These are phyloP conservation scores for Apiotrichum laibachii DNA, from an alignment of 1,284 basidiomycete species.

Conservation along the genomic window DNA sequence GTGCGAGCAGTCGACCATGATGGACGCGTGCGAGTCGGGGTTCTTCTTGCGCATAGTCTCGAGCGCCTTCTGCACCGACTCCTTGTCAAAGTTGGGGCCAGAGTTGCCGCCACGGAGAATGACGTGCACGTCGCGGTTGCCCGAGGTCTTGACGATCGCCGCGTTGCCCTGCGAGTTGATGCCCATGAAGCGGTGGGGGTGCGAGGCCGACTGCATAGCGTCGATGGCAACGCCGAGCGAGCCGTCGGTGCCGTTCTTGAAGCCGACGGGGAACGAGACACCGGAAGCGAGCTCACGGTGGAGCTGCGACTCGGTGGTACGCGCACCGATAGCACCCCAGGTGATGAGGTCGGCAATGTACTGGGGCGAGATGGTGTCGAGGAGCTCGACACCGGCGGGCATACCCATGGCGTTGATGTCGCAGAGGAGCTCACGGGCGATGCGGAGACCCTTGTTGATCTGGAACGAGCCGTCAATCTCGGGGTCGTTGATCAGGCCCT, in stretches of 20 bases:
- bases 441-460: constrained; percentile 94
- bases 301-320: constrained; percentile 94
- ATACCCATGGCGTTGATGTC: constrained; percentile 82
- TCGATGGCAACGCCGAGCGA: constrained; percentile 80
- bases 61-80: constrained; percentile 71
- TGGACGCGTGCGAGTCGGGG: constrained; percentile 45
- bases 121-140: constrained; percentile 87
- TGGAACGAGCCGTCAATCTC: constrained; percentile 54
- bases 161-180: constrained; percentile 92
- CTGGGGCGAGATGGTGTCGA: constrained; percentile 66
- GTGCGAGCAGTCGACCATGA: constrained; percentile 55
- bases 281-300: constrained; percentile 63
- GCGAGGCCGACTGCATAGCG: constrained; percentile 88
- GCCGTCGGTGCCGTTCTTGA: constrained; percentile 99
- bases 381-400: constrained; percentile 83
- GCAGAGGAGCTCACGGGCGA: constrained; percentile 81
- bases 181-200: constrained; percentile 96
- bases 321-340: constrained; percentile 96
- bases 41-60: constrained; percentile 66
- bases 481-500: constrained; percentile 84
- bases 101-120: constrained; percentile 86
- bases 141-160: constrained; percentile 90
- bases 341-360: constrained; percentile 94
- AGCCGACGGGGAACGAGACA: constrained; percentile 59
- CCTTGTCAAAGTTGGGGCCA: constrained; percentile 69